Evolutionary conservation across 1,284 basidiomycete species (phyloP), one percentile per base, ranked within the genome.

Genomic region (Somion occarium): DNA sequence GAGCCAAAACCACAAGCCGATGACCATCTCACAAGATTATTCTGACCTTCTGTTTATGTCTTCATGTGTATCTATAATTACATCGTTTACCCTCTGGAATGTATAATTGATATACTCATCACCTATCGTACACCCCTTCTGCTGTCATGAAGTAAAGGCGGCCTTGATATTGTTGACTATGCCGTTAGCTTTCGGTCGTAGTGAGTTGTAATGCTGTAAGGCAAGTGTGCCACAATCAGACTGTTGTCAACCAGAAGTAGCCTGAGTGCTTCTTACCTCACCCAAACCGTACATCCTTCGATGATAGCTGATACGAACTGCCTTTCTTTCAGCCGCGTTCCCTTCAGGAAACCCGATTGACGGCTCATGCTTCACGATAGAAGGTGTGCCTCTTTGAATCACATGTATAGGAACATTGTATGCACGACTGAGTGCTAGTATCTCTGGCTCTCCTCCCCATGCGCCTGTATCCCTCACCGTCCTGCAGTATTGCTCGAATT

Each of bases 401-500:
- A 99, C 90, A 66, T 98, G 88, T 51, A 99, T 96, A 0, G 93
- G 90, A 24, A 94, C 74, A 49, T 83, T 75, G 67, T 84, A 98
- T n/a, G 85, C 85, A 49, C 87, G 78, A 60, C 88, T 88, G 9
- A 99, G 73, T 0, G 97, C 97, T 59, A 92, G 75, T 44, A 99
- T 94, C 76, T 99, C 97, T 2, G 94, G 95, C 69, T 99, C 93
- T 37, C 97, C 97, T 44, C 97, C 97, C 97, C 97, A 99, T 27
- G 86, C 80, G 7, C 84, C 90, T 7, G 93, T 96, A 61, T 87
- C 78, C 46, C 86, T 83, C 19, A 99, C 85, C 9, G 79, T 77
- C 54, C 74, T 70, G 66, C 94, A 98, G 67, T 99, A 98, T 55
- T 75, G 71, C 46, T 80, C 69, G 61, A 91, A 97, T 63, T 89